Base-by-base conservation (phyloP, 805 yeast species). In the Ogataea paraovalis region DNA sequence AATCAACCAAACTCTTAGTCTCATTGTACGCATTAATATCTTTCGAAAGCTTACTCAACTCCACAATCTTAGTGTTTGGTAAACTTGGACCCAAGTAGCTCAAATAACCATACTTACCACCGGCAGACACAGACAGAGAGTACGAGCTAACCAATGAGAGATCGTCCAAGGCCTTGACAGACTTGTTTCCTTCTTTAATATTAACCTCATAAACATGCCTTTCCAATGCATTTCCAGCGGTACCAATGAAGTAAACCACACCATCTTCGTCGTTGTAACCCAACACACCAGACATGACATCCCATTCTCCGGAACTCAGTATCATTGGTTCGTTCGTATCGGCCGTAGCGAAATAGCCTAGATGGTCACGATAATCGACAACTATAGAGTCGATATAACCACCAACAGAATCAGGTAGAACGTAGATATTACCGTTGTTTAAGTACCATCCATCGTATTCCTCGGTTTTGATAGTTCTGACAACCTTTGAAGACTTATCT, bases 311-410 rank as follows among this genome's bases (percentile, higher is more conserved):
- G 2, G 51, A 43, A 0, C 82, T 73, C 8, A 79, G 46, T 25
- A 62, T 34, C 42, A 73, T 68, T 1, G 81, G 81, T 3, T 63
- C 58, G 0, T 67, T 56, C 30, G 75, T 60, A 4, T 66, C 59
- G 1, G 76, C 72, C 2, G 76, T 69, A 16, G 74, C 66, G 55
- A 79, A 85, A 59, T 77, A 80, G 2, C 81, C 87, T 42, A 87
- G 64, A 60, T 86, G 94, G 51, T 76, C 79, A 61, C 65, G 83
- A 0, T 85, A 83, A 10, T 59, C 70, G 30, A 71, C 73, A 16
- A 76, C 80, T 13, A 80, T 73, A 3, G 79, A 66, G 60, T 86
- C 94, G 43, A 86, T 71, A 57, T 82, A 87, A 0, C 92, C 92
- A 27, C 57, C 58, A 21, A 44, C 18, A 3, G 39, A 25, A 5